Evolutionary conservation across 2,329 filamentous ascomycete species (phyloP).

Genomic region (Aspergillus latus): DNA sequence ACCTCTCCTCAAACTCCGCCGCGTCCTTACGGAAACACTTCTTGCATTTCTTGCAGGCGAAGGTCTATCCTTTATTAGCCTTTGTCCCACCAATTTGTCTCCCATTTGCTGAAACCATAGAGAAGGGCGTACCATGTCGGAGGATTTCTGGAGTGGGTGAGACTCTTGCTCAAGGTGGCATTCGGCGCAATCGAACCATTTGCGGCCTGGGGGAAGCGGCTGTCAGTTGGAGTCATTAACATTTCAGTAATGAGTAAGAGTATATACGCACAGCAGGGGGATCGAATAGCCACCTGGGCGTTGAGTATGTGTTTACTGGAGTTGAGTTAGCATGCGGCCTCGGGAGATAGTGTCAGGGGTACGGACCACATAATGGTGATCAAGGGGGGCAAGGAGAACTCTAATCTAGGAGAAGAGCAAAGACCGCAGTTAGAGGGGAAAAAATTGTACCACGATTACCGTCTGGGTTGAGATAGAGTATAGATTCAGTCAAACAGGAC

Average conservation of each 20-base stretch:
- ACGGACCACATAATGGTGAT: conserved; percentile 31
- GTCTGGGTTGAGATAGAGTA: neutral
- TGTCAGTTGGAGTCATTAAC: neutral
- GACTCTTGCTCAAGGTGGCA: conserved; percentile 82
- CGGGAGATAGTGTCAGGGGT: neutral
- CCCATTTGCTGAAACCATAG: neutral
- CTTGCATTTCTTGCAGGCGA: conserved; percentile 98
- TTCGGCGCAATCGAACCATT: conserved; percentile 98
- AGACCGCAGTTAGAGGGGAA: neutral
- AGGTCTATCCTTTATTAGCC: conserved; percentile 48
- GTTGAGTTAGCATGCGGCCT: conserved; percentile 9
- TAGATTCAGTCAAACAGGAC: no score
- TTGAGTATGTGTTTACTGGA: conserved; percentile 95
- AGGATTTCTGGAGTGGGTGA: conserved; percentile 72
- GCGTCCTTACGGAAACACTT: conserved; percentile 97
- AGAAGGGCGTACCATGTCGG: conserved; percentile 67
- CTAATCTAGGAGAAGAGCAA: neutral
- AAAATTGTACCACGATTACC: neutral
- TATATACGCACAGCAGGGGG: conserved; percentile 76
- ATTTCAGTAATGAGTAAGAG: neutral
- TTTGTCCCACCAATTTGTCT: neutral
- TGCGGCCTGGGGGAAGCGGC: conserved; percentile 61
- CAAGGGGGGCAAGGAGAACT: neutral
- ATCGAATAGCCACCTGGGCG: conserved; percentile 93
- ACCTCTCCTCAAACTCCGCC: conserved; percentile 83